A percentile compares a stretch with the other conserved stretches of the same genome.
These are phyloP conservation scores for Penicillium nordicum DNA, from an alignment of 2,329 filamentous ascomycete genomes.

Conservation along the genomic window DNA sequence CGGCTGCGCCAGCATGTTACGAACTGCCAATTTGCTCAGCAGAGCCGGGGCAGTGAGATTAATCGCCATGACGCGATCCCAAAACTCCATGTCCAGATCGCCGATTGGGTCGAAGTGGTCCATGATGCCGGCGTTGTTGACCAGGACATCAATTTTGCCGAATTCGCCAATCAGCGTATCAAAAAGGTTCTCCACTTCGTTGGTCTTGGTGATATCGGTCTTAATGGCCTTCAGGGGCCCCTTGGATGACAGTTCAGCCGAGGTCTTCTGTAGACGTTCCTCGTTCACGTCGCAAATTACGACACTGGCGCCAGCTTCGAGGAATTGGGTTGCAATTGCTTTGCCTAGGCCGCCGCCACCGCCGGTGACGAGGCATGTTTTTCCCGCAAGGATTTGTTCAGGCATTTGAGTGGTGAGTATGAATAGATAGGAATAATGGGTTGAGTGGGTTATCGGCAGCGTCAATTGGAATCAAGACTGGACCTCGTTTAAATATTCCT, in stretches of 20 bases:
- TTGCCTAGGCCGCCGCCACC: conserved; percentile 39
- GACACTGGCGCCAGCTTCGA: conserved; percentile 38
- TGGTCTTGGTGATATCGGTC: conserved; percentile 38
- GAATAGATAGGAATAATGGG: not conserved
- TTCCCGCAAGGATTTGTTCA: conserved; percentile 21
- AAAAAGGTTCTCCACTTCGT: conserved; percentile 39
- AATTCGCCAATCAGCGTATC: conserved; percentile 33
- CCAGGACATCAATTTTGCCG: conserved; percentile 53
- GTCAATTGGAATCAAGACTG: not conserved
- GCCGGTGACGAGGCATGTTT: conserved; percentile 36
- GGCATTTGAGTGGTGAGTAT: conserved; percentile 13
- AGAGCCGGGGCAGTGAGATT: conserved; percentile 57
- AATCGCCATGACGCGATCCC: conserved; percentile 54
- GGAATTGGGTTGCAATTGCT: conserved; percentile 34
- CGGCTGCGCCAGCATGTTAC: conserved; percentile 42
- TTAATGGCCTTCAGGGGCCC: conserved; percentile 30
- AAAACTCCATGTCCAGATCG: conserved; percentile 45
- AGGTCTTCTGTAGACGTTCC: conserved; percentile 24
- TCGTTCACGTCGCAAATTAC: conserved; percentile 39
- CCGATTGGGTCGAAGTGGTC: conserved; percentile 56
- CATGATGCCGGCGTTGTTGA: conserved; percentile 59
- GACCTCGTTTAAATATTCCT: conserved; percentile 2
- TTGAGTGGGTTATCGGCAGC: not conserved
- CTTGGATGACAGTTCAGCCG: conserved; percentile 20
- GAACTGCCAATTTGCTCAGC: conserved; percentile 51